phyloP scores from a whole-genome alignment of 2,329 filamentous ascomycete genomes.

The Thelonectria rubi region DNA sequence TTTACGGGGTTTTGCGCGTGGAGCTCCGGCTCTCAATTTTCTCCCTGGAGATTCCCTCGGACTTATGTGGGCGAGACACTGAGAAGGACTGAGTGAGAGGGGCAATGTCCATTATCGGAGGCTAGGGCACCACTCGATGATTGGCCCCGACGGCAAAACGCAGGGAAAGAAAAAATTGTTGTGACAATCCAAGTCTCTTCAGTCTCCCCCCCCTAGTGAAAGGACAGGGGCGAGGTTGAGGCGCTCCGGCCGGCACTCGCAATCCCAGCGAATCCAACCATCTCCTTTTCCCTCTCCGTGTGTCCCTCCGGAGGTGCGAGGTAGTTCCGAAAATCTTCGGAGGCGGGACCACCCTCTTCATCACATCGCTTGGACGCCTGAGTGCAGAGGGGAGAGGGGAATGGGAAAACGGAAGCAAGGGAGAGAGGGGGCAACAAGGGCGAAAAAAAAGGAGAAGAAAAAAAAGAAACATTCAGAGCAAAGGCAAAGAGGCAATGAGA shows the following conservation, averaged over 20 bases:
- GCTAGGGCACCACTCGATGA: constrained; percentile 12
- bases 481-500: no score
- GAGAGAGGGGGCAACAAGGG: constrained; percentile 8
- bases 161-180: constrained; percentile 7
- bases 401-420: background rate
- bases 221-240: constrained; percentile 1
- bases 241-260: constrained; percentile 9
- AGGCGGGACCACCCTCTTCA: constrained; percentile 3
- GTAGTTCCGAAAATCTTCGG: constrained; percentile 14
- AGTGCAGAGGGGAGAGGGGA: no score
- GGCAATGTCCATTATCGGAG: constrained; percentile 13
- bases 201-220: background rate
- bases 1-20: constrained; percentile 5
- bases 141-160: background rate
- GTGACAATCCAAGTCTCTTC: no score
- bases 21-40: background rate
- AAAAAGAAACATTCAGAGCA: background rate
- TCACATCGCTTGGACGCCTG: background rate
- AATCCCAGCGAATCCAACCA: constrained; percentile 6
- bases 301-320: background rate
- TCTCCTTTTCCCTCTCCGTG: constrained; percentile 8
- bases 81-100: background rate
- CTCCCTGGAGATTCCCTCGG: no score
- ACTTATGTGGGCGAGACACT: background rate
- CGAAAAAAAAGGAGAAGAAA: constrained; percentile 8